A percentile compares a stretch with the other conserved stretches of the same genome.
Evolutionary conservation across 2,329 filamentous ascomycete species (phyloP).

Genomic region (Zymoseptoria ardabiliae): DNA sequence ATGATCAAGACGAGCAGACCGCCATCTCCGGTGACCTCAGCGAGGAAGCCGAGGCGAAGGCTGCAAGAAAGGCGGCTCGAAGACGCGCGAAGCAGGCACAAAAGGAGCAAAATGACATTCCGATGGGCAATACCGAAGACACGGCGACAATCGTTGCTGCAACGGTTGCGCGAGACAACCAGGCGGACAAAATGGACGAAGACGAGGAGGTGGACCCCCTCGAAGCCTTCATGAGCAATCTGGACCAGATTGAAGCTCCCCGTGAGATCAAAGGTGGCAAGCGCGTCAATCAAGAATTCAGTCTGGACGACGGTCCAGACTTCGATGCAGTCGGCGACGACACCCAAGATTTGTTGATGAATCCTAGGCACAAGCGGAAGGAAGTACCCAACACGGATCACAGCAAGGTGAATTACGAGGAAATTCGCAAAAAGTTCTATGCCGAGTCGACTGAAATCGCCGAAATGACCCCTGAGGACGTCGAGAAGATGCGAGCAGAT

Average conservation of each 20-base stretch:
- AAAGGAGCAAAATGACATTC: slow-evolving; percentile 39
- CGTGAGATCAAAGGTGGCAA: slow-evolving; percentile 31
- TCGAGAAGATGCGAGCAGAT: slow-evolving; percentile 73
- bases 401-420: slow-evolving; percentile 72
- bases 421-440: slow-evolving; percentile 92
- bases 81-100: slow-evolving; percentile 54
- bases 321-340: slow-evolving; percentile 57
- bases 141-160: slow-evolving; percentile 16
- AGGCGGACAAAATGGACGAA: slow-evolving; percentile 45
- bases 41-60: slow-evolving; percentile 82
- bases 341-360: slow-evolving; percentile 56
- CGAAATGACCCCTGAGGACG: slow-evolving; percentile 76
- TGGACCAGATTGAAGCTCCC: slow-evolving; percentile 40
- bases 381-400: slow-evolving; percentile 87
- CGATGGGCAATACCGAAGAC: slow-evolving; percentile 36
- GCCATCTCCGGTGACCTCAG: slow-evolving; percentile 65
- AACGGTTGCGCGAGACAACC: slow-evolving; percentile 5
- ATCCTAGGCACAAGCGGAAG: slow-evolving; percentile 77
- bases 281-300: slow-evolving; percentile 65
- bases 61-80: slow-evolving; percentile 71
- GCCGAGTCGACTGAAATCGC: slow-evolving; percentile 78
- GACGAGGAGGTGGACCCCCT: slow-evolving; percentile 73
- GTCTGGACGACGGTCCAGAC: slow-evolving; percentile 68
- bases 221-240: slow-evolving; percentile 90
- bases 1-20: slow-evolving; percentile 42